Evolutionary conservation across 441 rosid species (phyloP).

Genomic region (Aleurites moluccanus): DNA sequence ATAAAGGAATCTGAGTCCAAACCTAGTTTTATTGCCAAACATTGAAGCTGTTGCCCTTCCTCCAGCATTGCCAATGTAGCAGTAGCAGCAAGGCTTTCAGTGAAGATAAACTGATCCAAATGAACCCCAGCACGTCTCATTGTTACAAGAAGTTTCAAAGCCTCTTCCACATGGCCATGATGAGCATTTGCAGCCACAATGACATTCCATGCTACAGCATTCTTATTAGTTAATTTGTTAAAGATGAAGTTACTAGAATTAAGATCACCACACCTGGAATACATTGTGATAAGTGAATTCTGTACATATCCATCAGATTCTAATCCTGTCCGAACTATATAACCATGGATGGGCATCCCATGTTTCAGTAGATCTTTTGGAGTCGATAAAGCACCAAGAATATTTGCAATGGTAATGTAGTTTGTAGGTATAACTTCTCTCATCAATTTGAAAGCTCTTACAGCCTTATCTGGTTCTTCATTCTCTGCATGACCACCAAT

Average conservation of each 20-base stretch:
- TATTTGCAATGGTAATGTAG: slow-evolving; percentile 63
- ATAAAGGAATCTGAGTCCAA: slow-evolving; percentile 56
- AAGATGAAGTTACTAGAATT: slow-evolving; percentile 55
- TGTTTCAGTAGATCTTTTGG: slow-evolving; percentile 43
- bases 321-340: slow-evolving; percentile 53
- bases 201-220: slow-evolving; percentile 68
- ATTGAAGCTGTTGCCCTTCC: slow-evolving; percentile 82
- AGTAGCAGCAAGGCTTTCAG: slow-evolving; percentile 74
- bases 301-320: slow-evolving; percentile 53
- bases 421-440: slow-evolving; percentile 44
- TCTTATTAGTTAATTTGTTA: slow-evolving; percentile 38
- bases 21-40: slow-evolving; percentile 65
- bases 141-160: slow-evolving; percentile 52
- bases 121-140: slow-evolving; percentile 55
- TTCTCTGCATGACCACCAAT: slow-evolving; percentile 72
- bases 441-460: slow-evolving; percentile 55
- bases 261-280: slow-evolving; percentile 77
- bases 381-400: slow-evolving; percentile 65
- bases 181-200: slow-evolving; percentile 70
- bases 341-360: slow-evolving; percentile 68
- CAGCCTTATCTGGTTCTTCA: slow-evolving; percentile 45
- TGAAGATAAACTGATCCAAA: slow-evolving; percentile 72
- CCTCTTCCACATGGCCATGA: slow-evolving; percentile 66
- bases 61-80: slow-evolving; percentile 76
- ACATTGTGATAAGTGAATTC: slow-evolving; percentile 81